Evolutionary conservation across 2,329 filamentous ascomycete genomes (phyloP), one percentile per base, ranked within the genome.

Genomic region (Fusarium graminum): DNA sequence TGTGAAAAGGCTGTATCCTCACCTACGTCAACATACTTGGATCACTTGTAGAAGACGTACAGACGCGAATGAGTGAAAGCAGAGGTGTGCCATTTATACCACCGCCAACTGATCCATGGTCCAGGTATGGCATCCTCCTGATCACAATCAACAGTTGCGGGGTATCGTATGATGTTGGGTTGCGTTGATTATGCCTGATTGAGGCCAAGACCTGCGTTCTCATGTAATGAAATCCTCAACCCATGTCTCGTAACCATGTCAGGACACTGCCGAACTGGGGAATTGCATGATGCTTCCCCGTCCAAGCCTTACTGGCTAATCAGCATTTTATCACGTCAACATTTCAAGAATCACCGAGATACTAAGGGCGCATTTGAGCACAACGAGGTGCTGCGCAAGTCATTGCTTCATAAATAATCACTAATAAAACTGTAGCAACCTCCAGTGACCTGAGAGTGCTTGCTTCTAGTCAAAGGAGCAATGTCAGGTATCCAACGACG

Each of bases 201-300:
- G 61, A 17, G 50, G 65, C 66, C 70, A 69, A 71, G 59, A 72
- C 55, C 61, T 71, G 70, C 68, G 72, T 44, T 54, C 52, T 72
- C 68, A 71, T 68, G 70, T 68, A 72, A 72, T 51, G 29, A 52
- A 63, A 70, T 64, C 51, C 12, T 51, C 55, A 63, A 60, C 34
- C 68, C 67, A 64, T 70, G 56, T 63, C 40, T 49, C 30, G 59
- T 52, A 57, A 59, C 58, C 59, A 62, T 67, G 61, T 50, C 30
- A 14, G 54, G 22, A 32, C n/a, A 28, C 17, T 41, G 17, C 30
- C 41, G 22, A 28, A 45, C 36, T 49, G 51, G 32, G 43, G 49
- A 55, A 67, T 42, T 66, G 45, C 56, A 28, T 66, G 56, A 59
- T 63, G 19, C 30, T 40, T 34, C 34, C 40, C 38, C 32, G 11